Evolutionary conservation across 352 stramenopile genomes (phyloP).

Genomic region (Phytophthora constricta): DNA sequence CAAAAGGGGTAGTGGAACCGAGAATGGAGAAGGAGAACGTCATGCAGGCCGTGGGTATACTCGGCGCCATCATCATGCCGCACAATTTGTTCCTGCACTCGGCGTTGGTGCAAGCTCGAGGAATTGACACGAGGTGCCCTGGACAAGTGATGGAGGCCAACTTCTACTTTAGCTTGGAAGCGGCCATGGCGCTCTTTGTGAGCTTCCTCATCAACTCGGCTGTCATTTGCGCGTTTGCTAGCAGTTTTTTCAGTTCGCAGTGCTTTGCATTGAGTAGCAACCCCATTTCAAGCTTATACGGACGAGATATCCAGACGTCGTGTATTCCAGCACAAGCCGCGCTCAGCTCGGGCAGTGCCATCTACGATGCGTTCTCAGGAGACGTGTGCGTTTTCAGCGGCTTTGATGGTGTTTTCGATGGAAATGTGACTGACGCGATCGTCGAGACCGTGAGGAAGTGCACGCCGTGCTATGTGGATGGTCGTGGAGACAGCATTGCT

Average conservation of each 20-base stretch:
- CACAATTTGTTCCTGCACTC: conserved; percentile 96
- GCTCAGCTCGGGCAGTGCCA: conserved; percentile 52
- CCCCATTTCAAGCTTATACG: conserved; percentile 58
- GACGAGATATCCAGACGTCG: conserved; percentile 64
- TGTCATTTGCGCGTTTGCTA: conserved; percentile 90
- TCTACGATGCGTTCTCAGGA: conserved; percentile 68
- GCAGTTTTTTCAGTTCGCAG: conserved; percentile 85
- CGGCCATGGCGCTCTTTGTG: conserved; percentile 81
- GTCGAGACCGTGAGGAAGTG: conserved; percentile 25
- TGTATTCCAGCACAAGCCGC: conserved; percentile 65
- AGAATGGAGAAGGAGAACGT: conserved; percentile 63
- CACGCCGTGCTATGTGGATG: conserved; percentile 61
- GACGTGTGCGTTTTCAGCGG: conserved; percentile 53
- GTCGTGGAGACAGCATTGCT: conserved; percentile 17
- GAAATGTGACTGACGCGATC: conserved; percentile 4
- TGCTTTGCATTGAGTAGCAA: conserved; percentile 57
- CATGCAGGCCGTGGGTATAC: conserved; percentile 74
- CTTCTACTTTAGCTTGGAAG: conserved; percentile 90
- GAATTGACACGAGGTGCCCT: conserved; percentile 29
- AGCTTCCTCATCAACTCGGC: conserved; percentile 93
- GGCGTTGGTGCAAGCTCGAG: conserved; percentile 75
- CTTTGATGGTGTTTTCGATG: conserved; percentile 12
- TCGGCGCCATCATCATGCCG: conserved; percentile 94
- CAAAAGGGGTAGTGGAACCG: conserved; percentile 76
- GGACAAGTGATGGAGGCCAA: conserved; percentile 60